Percentiles rank a stretch among this genome's conserved stretches.
These are phyloP conservation scores for Auriscalpium microsporum DNA, from an alignment of 768 basidiomycete species.

Conservation along the genomic window DNA sequence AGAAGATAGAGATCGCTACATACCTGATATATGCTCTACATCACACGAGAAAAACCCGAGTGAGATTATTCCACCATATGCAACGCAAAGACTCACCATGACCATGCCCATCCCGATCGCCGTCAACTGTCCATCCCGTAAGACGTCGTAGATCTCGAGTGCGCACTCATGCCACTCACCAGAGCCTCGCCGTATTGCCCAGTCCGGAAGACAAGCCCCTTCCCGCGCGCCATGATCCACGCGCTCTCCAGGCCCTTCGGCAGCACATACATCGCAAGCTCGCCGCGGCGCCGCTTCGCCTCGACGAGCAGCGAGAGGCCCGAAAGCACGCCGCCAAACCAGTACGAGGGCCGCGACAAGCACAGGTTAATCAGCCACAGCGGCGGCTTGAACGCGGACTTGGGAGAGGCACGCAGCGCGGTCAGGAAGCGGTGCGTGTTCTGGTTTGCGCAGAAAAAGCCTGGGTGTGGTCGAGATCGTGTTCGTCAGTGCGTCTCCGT, in stretches of 20 bases:
- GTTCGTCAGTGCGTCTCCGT: background rate
- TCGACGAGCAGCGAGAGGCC: conserved; percentile 82
- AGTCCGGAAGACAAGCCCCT: conserved; percentile 64
- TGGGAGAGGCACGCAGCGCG: conserved; percentile 26
- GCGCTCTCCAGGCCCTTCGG: conserved; percentile 86
- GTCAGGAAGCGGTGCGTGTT: conserved; percentile 44
- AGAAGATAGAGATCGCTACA: background rate
- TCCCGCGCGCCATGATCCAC: conserved; percentile 75
- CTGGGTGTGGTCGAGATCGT: conserved; percentile 24
- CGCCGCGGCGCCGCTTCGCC: conserved; percentile 78
- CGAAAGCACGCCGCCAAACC: conserved; percentile 61
- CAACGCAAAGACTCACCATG: conserved; percentile 43
- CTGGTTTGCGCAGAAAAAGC: conserved; percentile 59
- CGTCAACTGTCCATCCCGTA: conserved; percentile 33
- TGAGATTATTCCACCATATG: background rate
- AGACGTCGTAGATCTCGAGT: no score
- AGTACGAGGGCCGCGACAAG: conserved; percentile 63
- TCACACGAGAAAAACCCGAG: no score
- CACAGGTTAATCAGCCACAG: conserved; percentile 45
- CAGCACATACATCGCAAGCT: conserved; percentile 87
- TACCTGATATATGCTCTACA: conserved; percentile 56
- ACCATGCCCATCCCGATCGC: conserved; percentile 88
- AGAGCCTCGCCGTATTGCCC: conserved; percentile 62
- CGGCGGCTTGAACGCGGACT: conserved; percentile 29
- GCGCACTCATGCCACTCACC: conserved; percentile 28